A percentile compares a stretch with the other conserved stretches of the same genome.
Evolutionary conservation across 1,139 yeast genomes (phyloP).

Genomic region (Petasospora fabianii): DNA sequence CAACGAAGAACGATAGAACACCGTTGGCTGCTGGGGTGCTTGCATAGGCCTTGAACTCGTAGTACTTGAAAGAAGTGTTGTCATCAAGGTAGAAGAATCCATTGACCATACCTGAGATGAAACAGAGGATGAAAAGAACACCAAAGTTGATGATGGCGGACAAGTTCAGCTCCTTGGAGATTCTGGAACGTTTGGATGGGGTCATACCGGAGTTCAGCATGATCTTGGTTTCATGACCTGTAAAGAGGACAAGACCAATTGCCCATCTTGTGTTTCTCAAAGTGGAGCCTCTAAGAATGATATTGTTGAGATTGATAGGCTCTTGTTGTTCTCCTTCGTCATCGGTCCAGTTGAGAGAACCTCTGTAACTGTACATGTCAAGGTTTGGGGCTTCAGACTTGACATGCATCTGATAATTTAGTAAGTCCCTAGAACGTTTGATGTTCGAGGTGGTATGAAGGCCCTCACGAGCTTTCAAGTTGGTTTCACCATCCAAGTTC

Average conservation of each 20-base stretch:
- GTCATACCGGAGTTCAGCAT: slow-evolving; percentile 93
- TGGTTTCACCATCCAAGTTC: slow-evolving; percentile 95
- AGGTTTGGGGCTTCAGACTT: slow-evolving; percentile 93
- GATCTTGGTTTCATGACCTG: slow-evolving; percentile 91
- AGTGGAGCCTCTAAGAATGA: slow-evolving; percentile 84
- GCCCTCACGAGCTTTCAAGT: slow-evolving; percentile 76
- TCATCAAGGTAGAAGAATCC: slow-evolving; percentile 63
- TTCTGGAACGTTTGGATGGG: slow-evolving; percentile 83
- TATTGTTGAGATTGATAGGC: slow-evolving; percentile 74
- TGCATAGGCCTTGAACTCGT: slow-evolving; percentile 63
- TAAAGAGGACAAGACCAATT: slow-evolving; percentile 81
- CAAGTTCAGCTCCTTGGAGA: slow-evolving; percentile 76
- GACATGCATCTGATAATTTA: slow-evolving; percentile 71
- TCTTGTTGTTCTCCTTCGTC: slow-evolving; percentile 67
- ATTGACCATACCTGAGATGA: slow-evolving; percentile 76
- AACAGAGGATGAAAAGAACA: slow-evolving; percentile 72
- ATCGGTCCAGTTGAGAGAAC: slow-evolving; percentile 42
- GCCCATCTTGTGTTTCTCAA: slow-evolving; percentile 93
- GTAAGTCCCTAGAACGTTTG: slow-evolving; percentile 67
- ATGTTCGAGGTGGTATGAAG: slow-evolving; percentile 30
- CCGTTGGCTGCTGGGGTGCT: slow-evolving; percentile 72
- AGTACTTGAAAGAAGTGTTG: slow-evolving; percentile 58
- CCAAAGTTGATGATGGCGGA: slow-evolving; percentile 78
- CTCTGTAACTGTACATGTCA: slow-evolving; percentile 80
- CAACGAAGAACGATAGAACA: slow-evolving; percentile 80